These are phyloP conservation scores for Apophysomyces variabilis DNA, from an alignment of 371 early-diverging fungal genomes.

Conservation along the genomic window DNA sequence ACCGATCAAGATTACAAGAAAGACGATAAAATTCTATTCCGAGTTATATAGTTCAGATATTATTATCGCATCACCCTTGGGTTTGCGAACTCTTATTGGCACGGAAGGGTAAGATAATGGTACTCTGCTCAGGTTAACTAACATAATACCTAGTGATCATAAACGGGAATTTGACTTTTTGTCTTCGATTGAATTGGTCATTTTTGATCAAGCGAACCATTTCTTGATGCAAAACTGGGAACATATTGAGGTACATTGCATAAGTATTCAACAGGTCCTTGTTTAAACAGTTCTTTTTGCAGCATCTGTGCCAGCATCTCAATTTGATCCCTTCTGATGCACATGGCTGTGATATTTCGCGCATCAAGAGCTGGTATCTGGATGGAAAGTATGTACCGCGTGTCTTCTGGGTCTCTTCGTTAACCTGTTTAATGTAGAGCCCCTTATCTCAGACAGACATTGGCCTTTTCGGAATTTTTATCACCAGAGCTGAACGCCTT, in stretches of 20 bases:
- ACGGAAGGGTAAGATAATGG: constrained; percentile 61
- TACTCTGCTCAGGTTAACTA: not conserved
- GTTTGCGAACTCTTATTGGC: constrained; percentile 87
- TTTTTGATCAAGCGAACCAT: constrained; percentile 86
- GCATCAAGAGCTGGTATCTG: constrained; percentile 85
- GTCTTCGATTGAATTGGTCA: constrained; percentile 89
- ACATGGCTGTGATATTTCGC: constrained; percentile 94
- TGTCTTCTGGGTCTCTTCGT: too few relatives aligned
- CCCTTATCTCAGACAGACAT: constrained; percentile 86
- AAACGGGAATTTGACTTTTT: constrained; percentile 92
- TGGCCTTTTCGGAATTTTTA: constrained; percentile 78
- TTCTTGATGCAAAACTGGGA: constrained; percentile 99
- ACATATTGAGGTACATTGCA: constrained; percentile 69
- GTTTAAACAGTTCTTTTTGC: not conserved
- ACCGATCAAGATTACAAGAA: constrained; percentile 87
- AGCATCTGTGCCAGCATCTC: constrained; percentile 79
- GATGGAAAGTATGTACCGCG: constrained; percentile 66
- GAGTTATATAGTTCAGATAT: constrained; percentile 92
- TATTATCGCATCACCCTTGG: constrained; percentile 92
- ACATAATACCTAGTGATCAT: constrained; percentile 60
- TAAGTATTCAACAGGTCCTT: not conserved
- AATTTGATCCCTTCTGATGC: constrained; percentile 87
- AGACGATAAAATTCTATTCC: constrained; percentile 84
- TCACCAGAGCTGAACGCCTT: constrained; percentile 91
- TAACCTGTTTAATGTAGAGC: constrained; percentile 47